Conservation (phyloP, 805 yeast genomes). For the Candida silvicultrix region DNA sequence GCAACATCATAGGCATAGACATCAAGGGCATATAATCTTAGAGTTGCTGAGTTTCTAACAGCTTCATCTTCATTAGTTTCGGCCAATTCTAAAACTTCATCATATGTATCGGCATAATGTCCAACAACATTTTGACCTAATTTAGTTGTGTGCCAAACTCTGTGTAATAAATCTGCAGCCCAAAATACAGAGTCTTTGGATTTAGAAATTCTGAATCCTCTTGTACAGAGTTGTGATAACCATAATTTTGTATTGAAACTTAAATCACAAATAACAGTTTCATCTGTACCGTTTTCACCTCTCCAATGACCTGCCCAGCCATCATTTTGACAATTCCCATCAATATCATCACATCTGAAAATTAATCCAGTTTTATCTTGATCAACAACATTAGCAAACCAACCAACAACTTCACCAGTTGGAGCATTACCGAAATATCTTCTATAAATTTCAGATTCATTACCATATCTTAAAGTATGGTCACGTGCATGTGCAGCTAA, state of each 20-base stretch:
- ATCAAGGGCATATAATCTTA: constrained; percentile 26
- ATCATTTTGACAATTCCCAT: constrained; percentile 28
- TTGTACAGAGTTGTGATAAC: constrained; percentile 27
- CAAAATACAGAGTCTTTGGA: constrained; percentile 24
- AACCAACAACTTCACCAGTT: constrained; percentile 30
- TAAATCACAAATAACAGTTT: constrained; percentile 34
- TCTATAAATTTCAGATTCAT: constrained; percentile 24
- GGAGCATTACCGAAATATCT: constrained; percentile 34
- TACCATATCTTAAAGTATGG: constrained; percentile 28
- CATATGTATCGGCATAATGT: constrained; percentile 30
- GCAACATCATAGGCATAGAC: constrained; percentile 23
- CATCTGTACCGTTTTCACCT: constrained; percentile 27
- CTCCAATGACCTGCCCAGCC: constrained; percentile 36
- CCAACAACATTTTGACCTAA: constrained; percentile 27
- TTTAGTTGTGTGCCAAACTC: constrained; percentile 30
- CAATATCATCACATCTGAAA: constrained; percentile 35
- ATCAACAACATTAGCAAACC: constrained; percentile 26
- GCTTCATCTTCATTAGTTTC: constrained; percentile 26
- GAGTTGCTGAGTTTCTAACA: constrained; percentile 28
- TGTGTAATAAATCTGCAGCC: constrained; percentile 33
- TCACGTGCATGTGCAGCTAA: constrained; percentile 29
- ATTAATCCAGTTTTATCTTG: constrained; percentile 27
- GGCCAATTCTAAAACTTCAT: constrained; percentile 29
- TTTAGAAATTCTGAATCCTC: constrained; percentile 25
- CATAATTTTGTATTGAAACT: constrained; percentile 28